Conservation (phyloP, 2,329 filamentous ascomycete genomes). For the Fusarium pseudonygamai region DNA sequence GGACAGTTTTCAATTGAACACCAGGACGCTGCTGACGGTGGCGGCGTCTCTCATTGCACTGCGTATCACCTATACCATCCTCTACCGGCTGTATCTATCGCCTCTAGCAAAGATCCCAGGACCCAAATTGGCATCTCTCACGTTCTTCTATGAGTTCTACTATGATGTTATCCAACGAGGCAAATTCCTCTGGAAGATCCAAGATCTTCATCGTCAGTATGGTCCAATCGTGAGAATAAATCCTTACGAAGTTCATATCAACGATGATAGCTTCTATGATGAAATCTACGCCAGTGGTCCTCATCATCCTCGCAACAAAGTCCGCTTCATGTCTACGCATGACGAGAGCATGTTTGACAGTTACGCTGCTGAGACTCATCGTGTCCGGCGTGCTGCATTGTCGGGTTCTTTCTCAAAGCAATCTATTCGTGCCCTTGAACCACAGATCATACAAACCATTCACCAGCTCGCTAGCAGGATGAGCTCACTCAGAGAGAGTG, state of each 20-base stretch:
- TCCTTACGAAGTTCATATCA: not conserved
- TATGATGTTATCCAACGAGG: slow-evolving; percentile 1
- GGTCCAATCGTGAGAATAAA: not conserved
- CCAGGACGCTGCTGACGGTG: not conserved
- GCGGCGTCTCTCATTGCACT: not conserved
- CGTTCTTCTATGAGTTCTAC: not conserved
- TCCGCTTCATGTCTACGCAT: slow-evolving; percentile 1
- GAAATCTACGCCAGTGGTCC: not conserved
- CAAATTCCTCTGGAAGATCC: not conserved
- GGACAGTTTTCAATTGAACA: not conserved
- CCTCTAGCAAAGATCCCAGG: not conserved
- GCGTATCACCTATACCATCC: not conserved
- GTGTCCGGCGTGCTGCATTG: not conserved
- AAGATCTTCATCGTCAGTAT: not conserved
- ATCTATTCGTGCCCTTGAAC: not conserved
- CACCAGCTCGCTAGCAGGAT: not conserved
- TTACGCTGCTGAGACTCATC: not conserved
- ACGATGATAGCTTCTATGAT: not conserved
- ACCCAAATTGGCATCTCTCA: not conserved
- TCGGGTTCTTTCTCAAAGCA: not conserved
- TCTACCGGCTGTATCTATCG: not conserved
- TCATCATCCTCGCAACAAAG: not conserved
- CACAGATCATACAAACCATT: not conserved
- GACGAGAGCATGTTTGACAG: slow-evolving; percentile 6
- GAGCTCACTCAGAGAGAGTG: not conserved